A percentile compares a stretch with the other conserved stretches of the same genome.
phyloP scores from a whole-genome alignment of 2,329 filamentous ascomycete genomes.

The Penicillium paneum region DNA sequence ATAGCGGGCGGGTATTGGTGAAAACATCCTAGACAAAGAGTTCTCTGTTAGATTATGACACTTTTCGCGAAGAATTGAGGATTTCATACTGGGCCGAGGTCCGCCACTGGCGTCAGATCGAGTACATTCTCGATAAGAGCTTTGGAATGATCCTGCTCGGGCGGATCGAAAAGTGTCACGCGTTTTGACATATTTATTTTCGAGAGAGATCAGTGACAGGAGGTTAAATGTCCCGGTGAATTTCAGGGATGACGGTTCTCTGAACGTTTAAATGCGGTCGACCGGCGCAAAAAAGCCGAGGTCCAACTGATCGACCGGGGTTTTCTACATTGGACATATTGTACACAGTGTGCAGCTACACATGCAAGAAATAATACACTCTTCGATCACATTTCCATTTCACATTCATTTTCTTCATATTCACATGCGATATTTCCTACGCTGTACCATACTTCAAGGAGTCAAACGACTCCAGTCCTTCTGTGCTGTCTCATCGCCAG shows the following conservation, averaged over 20 bases:
- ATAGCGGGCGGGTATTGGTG: constrained; percentile 87
- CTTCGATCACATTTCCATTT: not conserved
- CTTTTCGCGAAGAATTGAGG: not conserved
- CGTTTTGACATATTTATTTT: constrained; percentile 30
- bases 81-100: constrained; percentile 57
- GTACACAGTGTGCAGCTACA: not conserved
- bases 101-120: constrained; percentile 71
- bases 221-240: not conserved
- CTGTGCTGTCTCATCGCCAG: constrained; percentile 10
- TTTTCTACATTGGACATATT: not conserved
- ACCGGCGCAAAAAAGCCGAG: constrained; percentile 13
- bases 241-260: constrained; percentile 7
- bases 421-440: not conserved
- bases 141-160: constrained; percentile 67
- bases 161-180: constrained; percentile 69
- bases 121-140: constrained; percentile 85
- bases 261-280: constrained; percentile 11
- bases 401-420: not conserved
- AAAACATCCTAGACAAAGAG: constrained; percentile 67
- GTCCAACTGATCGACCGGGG: constrained; percentile 4
- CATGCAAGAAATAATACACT: not conserved
- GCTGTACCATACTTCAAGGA: not conserved
- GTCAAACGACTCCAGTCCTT: not conserved
- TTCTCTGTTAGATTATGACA: not conserved
- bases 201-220: not conserved